A percentile compares a stretch with the other conserved stretches of the same genome.
Evolutionary conservation across 208 protist genomes (phyloP).

Genomic region (Zelonia costaricensis): DNA sequence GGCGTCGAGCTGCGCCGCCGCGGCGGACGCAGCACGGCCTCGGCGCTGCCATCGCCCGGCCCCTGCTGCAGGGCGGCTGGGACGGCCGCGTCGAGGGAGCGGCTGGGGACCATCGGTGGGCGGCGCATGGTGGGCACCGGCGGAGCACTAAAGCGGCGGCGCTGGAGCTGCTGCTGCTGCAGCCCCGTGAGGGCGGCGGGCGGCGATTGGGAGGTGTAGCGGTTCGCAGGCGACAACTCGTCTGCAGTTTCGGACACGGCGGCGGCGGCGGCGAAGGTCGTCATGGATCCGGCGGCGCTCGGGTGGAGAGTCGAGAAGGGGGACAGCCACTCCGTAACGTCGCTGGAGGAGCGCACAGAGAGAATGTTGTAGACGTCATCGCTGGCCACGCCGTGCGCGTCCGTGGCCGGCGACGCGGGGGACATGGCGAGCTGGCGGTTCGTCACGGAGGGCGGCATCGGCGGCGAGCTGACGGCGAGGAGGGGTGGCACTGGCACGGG

Average conservation of each 20-base stretch:
- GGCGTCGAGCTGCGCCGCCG: background rate
- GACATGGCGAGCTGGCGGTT: too few species aligned
- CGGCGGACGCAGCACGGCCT: background rate
- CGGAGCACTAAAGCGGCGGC: constrained; percentile 16
- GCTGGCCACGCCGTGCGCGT: too few species aligned
- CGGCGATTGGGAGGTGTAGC: constrained; percentile 4
- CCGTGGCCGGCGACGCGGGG: too few species aligned
- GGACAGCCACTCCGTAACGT: too few species aligned
- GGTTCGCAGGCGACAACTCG: background rate
- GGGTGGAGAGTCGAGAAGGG: too few species aligned
- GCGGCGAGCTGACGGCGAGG: background rate
- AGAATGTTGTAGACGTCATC: too few species aligned
- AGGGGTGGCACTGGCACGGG: background rate
- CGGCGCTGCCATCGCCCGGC: too few species aligned
- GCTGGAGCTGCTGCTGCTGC: constrained; percentile 11
- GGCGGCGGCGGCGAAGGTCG: too few species aligned
- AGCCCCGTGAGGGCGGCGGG: constrained; percentile 13
- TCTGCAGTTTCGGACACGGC: too few species aligned
- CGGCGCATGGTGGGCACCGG: constrained; percentile 31
- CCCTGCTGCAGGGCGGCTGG: background rate
- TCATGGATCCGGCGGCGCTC: too few species aligned
- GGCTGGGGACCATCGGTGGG: constrained; percentile 22
- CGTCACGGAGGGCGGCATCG: too few species aligned
- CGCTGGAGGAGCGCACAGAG: too few species aligned
- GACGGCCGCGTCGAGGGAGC: background rate